Conservation (phyloP, 306 rosid species). For the Crotalaria pallida region DNA sequence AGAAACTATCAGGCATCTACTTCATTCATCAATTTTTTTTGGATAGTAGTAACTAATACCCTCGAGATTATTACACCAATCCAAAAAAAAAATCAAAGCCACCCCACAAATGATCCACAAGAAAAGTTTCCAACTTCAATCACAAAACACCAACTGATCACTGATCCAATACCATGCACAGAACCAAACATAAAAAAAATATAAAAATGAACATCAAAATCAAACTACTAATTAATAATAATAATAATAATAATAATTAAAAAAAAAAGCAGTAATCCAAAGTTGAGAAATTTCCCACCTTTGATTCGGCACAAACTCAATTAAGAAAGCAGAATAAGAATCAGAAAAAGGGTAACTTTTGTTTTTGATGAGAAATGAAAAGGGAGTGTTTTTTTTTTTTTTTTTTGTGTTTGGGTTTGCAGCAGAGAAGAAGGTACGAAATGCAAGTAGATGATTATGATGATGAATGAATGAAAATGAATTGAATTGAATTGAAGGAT, state of each 20-base stretch:
- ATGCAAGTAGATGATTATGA: conserved; percentile 41
- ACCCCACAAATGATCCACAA: background rate
- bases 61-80: background rate
- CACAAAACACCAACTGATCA: conserved; percentile 9
- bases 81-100: background rate
- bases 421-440: conserved; percentile 23
- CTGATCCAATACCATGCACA: conserved; percentile 22
- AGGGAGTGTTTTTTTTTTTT: no score
- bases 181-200: background rate
- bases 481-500: conserved; percentile 13
- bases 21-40: background rate
- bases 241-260: no score
- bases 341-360: background rate
- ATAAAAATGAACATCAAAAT: background rate
- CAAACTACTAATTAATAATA: no score
- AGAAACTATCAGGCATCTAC: background rate
- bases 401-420: background rate
- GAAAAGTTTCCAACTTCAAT: conserved; percentile 11
- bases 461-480: background rate
- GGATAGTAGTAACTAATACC: background rate
- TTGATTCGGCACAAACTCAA: conserved; percentile 21
- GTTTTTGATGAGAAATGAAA: conserved; percentile 10
- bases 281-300: conserved; percentile 17
- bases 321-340: conserved; percentile 8
- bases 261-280: background rate